phyloP scores from a whole-genome alignment of 2,329 filamentous ascomycete species.

The Monosporascus sp. region DNA sequence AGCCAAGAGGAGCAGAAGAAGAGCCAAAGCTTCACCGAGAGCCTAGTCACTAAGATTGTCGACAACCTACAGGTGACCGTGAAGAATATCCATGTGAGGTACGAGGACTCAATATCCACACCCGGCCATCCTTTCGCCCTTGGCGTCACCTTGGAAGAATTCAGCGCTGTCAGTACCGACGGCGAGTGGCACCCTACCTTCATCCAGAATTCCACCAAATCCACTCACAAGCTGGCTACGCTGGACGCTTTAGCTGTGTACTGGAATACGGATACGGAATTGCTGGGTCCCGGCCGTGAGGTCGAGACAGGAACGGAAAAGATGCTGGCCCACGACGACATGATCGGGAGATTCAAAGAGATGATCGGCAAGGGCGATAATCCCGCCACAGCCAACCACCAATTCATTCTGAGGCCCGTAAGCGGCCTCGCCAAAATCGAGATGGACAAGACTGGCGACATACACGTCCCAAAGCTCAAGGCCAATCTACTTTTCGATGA shows the following conservation, averaged over 20 bases:
- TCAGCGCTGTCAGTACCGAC: slow-evolving; percentile 95
- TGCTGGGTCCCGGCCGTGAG: slow-evolving; percentile 79
- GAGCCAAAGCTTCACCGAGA: slow-evolving; percentile 96
- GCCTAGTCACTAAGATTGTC: slow-evolving; percentile 90
- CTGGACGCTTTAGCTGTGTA: slow-evolving; percentile 88
- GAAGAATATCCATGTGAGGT: slow-evolving; percentile 97
- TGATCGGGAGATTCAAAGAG: slow-evolving; percentile 70
- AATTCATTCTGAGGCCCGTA: slow-evolving; percentile 94
- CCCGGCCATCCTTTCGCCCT: slow-evolving; percentile 93
- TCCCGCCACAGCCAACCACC: slow-evolving; percentile 54
- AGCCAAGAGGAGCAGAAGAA: slow-evolving; percentile 94
- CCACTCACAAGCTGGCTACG: slow-evolving; percentile 90
- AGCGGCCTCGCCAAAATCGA: slow-evolving; percentile 93
- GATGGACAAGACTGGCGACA: slow-evolving; percentile 85
- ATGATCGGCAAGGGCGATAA: slow-evolving; percentile 74
- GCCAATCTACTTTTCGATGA: slow-evolving; percentile 92
- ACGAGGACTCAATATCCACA: slow-evolving; percentile 94
- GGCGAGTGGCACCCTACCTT: slow-evolving; percentile 93
- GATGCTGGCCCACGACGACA: slow-evolving; percentile 65
- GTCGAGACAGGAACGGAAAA: slow-evolving; percentile 55
- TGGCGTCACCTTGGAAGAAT: slow-evolving; percentile 87
- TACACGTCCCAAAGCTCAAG: slow-evolving; percentile 79
- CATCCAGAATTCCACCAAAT: slow-evolving; percentile 77
- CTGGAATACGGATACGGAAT: slow-evolving; percentile 91
- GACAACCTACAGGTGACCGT: slow-evolving; percentile 97